A percentile compares a stretch with the other conserved stretches of the same genome.
Evolutionary conservation across 1,139 yeast genomes (phyloP).

Genomic region (Ogataea hybrid): DNA sequence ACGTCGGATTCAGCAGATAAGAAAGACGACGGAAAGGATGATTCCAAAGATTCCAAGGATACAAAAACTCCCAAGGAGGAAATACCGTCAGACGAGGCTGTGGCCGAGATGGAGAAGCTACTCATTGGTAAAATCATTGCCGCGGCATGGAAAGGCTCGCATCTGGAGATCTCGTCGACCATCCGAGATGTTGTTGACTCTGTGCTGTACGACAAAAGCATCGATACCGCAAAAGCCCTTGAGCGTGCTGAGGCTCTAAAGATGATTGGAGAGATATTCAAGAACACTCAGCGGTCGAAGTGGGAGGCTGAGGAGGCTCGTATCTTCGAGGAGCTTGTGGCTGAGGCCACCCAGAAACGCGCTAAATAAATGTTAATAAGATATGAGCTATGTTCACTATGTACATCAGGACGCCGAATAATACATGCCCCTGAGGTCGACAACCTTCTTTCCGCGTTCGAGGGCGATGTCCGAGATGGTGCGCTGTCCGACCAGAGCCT

Average conservation of each 20-base stretch:
- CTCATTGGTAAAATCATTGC: conserved; percentile 88
- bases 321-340: conserved; percentile 85
- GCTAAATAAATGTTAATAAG: conserved; percentile 39
- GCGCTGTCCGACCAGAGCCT: conserved; percentile 77
- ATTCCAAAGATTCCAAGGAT: conserved; percentile 21
- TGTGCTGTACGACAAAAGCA: conserved; percentile 58
- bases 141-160: conserved; percentile 96
- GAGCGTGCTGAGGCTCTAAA: conserved; percentile 81
- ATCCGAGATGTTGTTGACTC: conserved; percentile 82
- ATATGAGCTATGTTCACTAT: conserved; percentile 8
- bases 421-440: conserved; percentile 88
- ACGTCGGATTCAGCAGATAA: conserved; percentile 1
- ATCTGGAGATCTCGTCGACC: conserved; percentile 86
- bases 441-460: conserved; percentile 92
- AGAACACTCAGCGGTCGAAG: conserved; percentile 63
- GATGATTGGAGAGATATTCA: conserved; percentile 73
- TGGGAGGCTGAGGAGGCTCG: conserved; percentile 91
- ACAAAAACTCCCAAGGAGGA: conserved; percentile 44
- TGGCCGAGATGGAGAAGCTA: conserved; percentile 82
- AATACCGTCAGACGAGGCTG: conserved; percentile 71
- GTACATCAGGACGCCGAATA: conserved; percentile 45
- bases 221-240: conserved; percentile 51
- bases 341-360: conserved; percentile 86
- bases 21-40: conserved; percentile 32
- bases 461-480: conserved; percentile 86